Evolutionary conservation across 345 rosid species (phyloP).

Genomic region (Euclidium syriacum): DNA sequence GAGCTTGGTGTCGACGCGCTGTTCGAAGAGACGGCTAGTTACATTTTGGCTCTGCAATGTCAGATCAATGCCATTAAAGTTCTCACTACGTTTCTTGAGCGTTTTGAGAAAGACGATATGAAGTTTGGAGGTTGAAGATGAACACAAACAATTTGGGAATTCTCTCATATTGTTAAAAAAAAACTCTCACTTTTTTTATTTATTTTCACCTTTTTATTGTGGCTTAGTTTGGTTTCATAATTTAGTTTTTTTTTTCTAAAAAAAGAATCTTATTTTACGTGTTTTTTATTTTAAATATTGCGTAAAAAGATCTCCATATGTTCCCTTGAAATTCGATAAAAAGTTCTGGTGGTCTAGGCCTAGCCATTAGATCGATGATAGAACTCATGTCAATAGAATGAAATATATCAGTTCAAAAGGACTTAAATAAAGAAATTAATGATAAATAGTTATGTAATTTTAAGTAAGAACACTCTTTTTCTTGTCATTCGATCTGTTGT

Average conservation of each 20-base stretch:
- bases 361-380: background rate
- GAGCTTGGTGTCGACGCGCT: conserved; percentile 46
- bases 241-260: background rate
- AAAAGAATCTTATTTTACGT: background rate
- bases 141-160: background rate
- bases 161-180: background rate
- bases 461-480: no score
- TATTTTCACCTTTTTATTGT: background rate
- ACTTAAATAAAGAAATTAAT: no score
- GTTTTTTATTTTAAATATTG: background rate
- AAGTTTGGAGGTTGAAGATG: conserved; percentile 47
- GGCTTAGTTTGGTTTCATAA: conserved; percentile 16
- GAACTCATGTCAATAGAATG: background rate
- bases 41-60: conserved; percentile 51
- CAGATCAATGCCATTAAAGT: conserved; percentile 58
- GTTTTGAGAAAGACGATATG: conserved; percentile 36
- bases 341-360: background rate
- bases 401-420: no score
- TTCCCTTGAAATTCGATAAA: background rate
- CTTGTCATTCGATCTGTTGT: no score
- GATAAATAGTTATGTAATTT: no score
- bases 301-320: background rate
- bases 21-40: conserved; percentile 66
- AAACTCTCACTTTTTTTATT: conserved; percentile 1
- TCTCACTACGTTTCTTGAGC: conserved; percentile 45